Base-by-base conservation (phyloP, 2,329 filamentous ascomycete species). In the Epichloe baconii region DNA sequence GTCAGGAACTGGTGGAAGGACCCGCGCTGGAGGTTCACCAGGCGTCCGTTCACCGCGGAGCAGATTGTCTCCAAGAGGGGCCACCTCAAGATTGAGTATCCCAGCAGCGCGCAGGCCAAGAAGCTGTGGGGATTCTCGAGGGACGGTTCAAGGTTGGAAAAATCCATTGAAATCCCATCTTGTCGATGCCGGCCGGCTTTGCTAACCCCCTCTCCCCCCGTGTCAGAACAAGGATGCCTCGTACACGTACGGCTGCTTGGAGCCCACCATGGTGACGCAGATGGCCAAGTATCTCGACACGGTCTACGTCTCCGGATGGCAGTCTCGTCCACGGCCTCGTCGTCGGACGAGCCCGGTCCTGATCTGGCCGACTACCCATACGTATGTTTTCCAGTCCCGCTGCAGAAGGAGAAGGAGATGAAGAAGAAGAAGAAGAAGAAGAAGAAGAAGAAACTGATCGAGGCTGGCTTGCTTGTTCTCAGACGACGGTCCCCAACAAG, bases 201-300 rank as follows among this genome's bases (percentile, higher is more conserved):
- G 26, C 26, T 31, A 31, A 31, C 6, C 6, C 26, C 23, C 0
- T 7, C 7, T 0, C 2, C 6, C 6, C 6, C 26, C 2, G 1
- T 7, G 23, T 26, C 26, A 31, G 26, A 31, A 31, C 64, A 81
- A 82, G 62, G 86, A 93, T 64, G 87, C 87, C 46, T 94, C 88
- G 71, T 95, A 85, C 74, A 98, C 93, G 52, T 98, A 96, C 66
- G 93, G 93, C 63, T 97, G 93, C 72, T 77, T 98, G 57, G 93
- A 98, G 66, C 93, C 93, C 11, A 95, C 95, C 52, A 96, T 96
- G 87, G 80, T 98, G 66, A 97, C 93, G 31, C 93, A 98, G 70
- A 98, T 98, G 93, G 91, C 91, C 62, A 95, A 97, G 72, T 97
- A 94, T 69, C 78, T 98, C 55, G 93, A 98, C 66, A 98, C 93